Evolutionary conservation across 2,329 filamentous ascomycete genomes (phyloP).

Genomic region (Thelonectria blattea): DNA sequence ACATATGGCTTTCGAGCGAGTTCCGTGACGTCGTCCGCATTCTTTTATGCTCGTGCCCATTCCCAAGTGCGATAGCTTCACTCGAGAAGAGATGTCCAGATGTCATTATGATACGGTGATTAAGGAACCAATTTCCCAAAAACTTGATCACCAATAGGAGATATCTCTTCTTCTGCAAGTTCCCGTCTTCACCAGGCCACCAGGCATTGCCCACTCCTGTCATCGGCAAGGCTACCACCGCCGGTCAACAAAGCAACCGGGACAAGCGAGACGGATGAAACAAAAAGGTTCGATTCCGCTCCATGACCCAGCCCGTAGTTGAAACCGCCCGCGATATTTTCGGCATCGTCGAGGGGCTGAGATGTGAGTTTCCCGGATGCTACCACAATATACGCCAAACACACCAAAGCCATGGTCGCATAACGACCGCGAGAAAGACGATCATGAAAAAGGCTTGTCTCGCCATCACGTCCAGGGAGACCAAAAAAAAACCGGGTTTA

Average conservation of each 20-base stretch:
- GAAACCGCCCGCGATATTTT: slow-evolving; percentile 8
- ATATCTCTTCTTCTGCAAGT: neutral
- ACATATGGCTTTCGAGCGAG: neutral
- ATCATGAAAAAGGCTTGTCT: slow-evolving; percentile 4
- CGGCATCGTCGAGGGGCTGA: neutral
- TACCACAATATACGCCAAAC: slow-evolving; percentile 14
- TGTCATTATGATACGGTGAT: neutral
- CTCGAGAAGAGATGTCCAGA: neutral
- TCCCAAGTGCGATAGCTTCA: neutral
- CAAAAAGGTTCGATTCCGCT: slow-evolving; percentile 6
- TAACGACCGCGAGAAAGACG: slow-evolving; percentile 6
- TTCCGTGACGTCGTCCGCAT: slow-evolving; percentile 7
- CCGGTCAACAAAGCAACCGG: slow-evolving; percentile 16
- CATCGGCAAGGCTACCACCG: neutral
- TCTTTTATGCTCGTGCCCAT: neutral
- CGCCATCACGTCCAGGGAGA: neutral
- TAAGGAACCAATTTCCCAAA: too few relatives aligned
- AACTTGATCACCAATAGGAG: neutral
- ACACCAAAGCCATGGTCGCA: slow-evolving; percentile 11
- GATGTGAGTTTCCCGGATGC: neutral
- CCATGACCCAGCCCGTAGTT: neutral
- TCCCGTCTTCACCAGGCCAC: neutral
- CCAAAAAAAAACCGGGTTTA: neutral
- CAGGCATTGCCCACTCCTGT: neutral
- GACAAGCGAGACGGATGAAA: slow-evolving; percentile 17